Conservation (phyloP, 23 red algal genomes). For the Gracilaria gracilis region DNA sequence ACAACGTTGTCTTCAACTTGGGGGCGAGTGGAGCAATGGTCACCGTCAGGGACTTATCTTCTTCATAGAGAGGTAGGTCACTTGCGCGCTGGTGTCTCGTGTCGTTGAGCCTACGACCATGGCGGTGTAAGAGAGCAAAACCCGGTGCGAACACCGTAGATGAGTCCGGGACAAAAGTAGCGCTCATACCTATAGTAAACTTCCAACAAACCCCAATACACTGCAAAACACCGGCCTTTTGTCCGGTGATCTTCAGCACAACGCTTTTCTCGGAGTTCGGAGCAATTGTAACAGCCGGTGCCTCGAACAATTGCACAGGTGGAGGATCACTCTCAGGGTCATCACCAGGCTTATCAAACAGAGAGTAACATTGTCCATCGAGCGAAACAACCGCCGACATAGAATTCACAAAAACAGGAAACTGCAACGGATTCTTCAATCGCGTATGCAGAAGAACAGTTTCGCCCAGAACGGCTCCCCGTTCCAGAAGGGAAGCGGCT, state of each 20-base stretch:
- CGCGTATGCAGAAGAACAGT: conserved; percentile 14
- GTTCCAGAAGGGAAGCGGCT: conserved; percentile 58
- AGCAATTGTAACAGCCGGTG: conserved; percentile 10
- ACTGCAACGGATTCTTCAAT: conserved; percentile 58
- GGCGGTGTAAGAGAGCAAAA: conserved; percentile 57
- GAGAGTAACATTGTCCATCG: conserved; percentile 42
- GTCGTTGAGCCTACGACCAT: conserved; percentile 59
- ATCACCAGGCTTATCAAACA: neutral
- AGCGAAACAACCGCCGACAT: conserved; percentile 53
- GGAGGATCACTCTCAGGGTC: neutral
- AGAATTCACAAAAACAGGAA: conserved; percentile 56
- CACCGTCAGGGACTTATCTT: conserved; percentile 56
- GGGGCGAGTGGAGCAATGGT: conserved; percentile 36
- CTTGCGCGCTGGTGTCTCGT: conserved; percentile 69
- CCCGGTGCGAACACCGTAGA: conserved; percentile 32
- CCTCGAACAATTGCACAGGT: conserved; percentile 22
- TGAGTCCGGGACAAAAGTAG: conserved; percentile 21
- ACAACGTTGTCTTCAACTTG: conserved; percentile 14
- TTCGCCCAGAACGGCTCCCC: conserved; percentile 68
- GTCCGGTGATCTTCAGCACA: conserved; percentile 17
- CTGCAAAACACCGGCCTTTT: conserved; percentile 37
- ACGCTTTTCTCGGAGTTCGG: conserved; percentile 26
- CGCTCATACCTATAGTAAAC: conserved; percentile 53
- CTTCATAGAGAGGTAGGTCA: conserved; percentile 64
- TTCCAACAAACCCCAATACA: conserved; percentile 59